Evolutionary conservation across 2,329 filamentous ascomycete species (phyloP).

Genomic region (Alternaria incomplexa): DNA sequence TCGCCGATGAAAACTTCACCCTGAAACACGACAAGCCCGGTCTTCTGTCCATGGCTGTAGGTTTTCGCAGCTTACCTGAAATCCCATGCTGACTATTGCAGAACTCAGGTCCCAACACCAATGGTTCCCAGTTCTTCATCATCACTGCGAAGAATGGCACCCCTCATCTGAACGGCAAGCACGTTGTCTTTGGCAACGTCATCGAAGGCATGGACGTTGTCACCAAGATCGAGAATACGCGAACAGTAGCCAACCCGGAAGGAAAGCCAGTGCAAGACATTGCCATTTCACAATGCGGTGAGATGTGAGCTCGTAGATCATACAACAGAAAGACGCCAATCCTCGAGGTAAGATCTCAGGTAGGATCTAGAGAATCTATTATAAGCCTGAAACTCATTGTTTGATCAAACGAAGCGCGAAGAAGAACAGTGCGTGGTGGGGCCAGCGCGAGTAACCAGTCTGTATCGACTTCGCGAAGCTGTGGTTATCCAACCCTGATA

Average conservation of each 20-base stretch:
- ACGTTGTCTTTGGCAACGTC: conserved; percentile 94
- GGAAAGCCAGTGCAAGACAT: conserved; percentile 88
- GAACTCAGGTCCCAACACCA: conserved; percentile 91
- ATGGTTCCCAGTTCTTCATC: conserved; percentile 98
- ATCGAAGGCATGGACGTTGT: conserved; percentile 90
- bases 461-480: neutral
- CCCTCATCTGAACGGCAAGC: conserved; percentile 88
- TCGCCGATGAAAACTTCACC: conserved; percentile 88
- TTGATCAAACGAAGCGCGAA: neutral
- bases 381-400: neutral
- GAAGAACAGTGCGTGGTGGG: neutral
- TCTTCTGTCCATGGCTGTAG: conserved; percentile 82
- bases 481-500: neutral
- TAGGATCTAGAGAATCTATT: neutral
- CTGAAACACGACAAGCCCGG: conserved; percentile 80
- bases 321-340: neutral
- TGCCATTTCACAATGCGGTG: conserved; percentile 83
- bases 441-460: neutral
- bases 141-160: conserved; percentile 75
- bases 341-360: neutral
- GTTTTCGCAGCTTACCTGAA: neutral
- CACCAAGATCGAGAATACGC: conserved; percentile 87
- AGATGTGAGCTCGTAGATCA: conserved; percentile 69
- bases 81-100: conserved; percentile 42
- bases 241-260: conserved; percentile 66